Conservation (phyloP, 495 filamentous ascomycete species). For the Chaetomium tenue region DNA sequence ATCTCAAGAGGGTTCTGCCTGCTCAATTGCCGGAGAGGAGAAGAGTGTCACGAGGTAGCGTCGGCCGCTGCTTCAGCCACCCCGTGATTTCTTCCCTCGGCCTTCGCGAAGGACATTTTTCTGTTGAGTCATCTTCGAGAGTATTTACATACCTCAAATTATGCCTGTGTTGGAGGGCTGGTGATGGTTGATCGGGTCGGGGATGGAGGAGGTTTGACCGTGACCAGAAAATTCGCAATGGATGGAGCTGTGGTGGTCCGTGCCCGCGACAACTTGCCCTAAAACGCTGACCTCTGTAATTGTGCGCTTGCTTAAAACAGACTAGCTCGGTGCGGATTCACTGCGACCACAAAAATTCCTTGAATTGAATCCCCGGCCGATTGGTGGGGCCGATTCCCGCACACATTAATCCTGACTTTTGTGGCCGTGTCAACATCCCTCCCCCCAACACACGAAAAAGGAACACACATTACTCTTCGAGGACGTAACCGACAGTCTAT, state of each 20-base stretch:
- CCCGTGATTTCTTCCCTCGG: constrained; percentile 51
- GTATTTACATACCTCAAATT: constrained; percentile 43
- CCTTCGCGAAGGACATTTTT: constrained; percentile 48
- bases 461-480: constrained; percentile 46
- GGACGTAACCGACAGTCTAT: constrained; percentile 49
- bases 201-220: background rate
- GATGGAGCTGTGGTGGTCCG: constrained; percentile 31
- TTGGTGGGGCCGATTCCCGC: constrained; percentile 26
- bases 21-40: constrained; percentile 72
- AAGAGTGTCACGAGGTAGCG: constrained; percentile 60
- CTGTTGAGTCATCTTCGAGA: constrained; percentile 36
- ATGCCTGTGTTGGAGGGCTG: constrained; percentile 22
- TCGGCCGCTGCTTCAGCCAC: constrained; percentile 23
- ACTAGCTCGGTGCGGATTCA: constrained; percentile 1
- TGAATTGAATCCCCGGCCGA: constrained; percentile 3
- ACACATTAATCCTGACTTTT: constrained; percentile 33
- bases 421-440: constrained; percentile 9
- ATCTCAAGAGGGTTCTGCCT: constrained; percentile 78
- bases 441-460: constrained; percentile 23
- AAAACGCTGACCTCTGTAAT: constrained; percentile 15
- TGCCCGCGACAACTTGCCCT: constrained; percentile 33
- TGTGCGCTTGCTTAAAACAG: constrained; percentile 13
- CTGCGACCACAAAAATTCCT: constrained; percentile 23
- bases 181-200: constrained; percentile 19
- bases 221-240: constrained; percentile 12